Evolutionary conservation across 2,329 filamentous ascomycete species (phyloP), one percentile per base, ranked within the genome.

Genomic region (Magnaporthiopsis rhizophila): DNA sequence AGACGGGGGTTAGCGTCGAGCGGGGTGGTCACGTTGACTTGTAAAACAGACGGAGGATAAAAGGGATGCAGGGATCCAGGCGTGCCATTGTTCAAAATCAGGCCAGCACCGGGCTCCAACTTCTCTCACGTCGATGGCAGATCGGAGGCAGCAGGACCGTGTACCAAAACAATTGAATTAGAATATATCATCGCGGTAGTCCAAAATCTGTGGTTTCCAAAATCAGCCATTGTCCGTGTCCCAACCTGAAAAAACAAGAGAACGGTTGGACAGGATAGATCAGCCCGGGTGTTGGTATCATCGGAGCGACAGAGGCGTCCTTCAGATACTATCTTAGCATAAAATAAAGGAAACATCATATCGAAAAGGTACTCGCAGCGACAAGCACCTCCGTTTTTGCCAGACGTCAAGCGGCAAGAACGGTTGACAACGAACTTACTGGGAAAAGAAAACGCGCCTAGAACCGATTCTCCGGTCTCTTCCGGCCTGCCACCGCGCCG

Each of bases 381-480:
- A 30, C 13, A 34, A n/a, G 28, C 8, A 57, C 58, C 21, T 1
- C 21, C 1, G 24, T 32, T 50, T 53, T 9, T 53, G 15, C 45
- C 45, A 13, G 56, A 58, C 57, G 11, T 58, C 12, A 58, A 58
- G 57, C 26, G 2, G 28, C 34, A 36, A 5, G 21, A 21, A 57
- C 18, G 36, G 18, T 13, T 3, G 24, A 7, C 15, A 61, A 30
- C 3, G 59, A 1, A 60, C 59, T 61, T 13, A 62, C 61, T 9
- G 28, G 56, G 8, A 62, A 56, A 62, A 15, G 15, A 53, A 15
- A 15, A 26, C n/a, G n/a, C n/a, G 32, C 45, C 73, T 63, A 77
- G 64, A 77, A 76, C 32, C 72, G 70, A 26, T 78, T 73, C 26
- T 77, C 75, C 12, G 75, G 71, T 64, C 74, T 77, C 68, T 78